phyloP scores from a whole-genome alignment of 2,329 filamentous ascomycete species.

The Penicillium verrucosum region DNA sequence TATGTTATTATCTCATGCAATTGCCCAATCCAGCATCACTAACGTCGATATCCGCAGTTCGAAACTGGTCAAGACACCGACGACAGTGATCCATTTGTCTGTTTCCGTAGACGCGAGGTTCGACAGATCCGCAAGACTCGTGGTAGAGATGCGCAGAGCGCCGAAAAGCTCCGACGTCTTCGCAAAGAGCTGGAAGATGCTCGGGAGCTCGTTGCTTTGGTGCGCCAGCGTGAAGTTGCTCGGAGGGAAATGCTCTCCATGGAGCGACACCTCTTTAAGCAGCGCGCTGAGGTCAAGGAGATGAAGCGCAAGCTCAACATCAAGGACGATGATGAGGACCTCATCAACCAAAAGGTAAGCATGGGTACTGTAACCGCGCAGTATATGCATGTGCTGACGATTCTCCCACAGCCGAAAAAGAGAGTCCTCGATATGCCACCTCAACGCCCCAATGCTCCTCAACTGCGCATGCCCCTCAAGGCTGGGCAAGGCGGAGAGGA shows the following conservation, averaged over 20 bases:
- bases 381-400: constrained; percentile 41
- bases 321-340: constrained; percentile 88
- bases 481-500: constrained; percentile 76
- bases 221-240: constrained; percentile 74
- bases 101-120: constrained; percentile 91
- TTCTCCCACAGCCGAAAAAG: constrained; percentile 62
- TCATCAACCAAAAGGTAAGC: constrained; percentile 87
- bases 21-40: constrained; percentile 8
- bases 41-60: constrained; percentile 50
- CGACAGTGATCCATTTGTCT: constrained; percentile 95
- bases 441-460: constrained; percentile 60
- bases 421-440: constrained; percentile 61
- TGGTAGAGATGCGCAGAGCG: constrained; percentile 87
- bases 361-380: constrained; percentile 21
- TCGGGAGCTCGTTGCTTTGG: constrained; percentile 71
- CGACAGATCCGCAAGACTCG: constrained; percentile 93
- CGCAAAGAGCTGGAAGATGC: constrained; percentile 88
- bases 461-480: constrained; percentile 67
- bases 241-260: constrained; percentile 73
- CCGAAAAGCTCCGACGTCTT: constrained; percentile 89
- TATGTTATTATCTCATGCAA: constrained; percentile 24
- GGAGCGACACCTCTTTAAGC: constrained; percentile 77
- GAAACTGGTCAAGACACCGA: constrained; percentile 93
- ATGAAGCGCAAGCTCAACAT: constrained; percentile 85
- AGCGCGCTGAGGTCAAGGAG: constrained; percentile 77